Percentiles rank a stretch among this genome's conserved stretches.
These are phyloP conservation scores for Kluyveromyces wickerhamii DNA, from an alignment of 805 yeast species.

Conservation along the genomic window DNA sequence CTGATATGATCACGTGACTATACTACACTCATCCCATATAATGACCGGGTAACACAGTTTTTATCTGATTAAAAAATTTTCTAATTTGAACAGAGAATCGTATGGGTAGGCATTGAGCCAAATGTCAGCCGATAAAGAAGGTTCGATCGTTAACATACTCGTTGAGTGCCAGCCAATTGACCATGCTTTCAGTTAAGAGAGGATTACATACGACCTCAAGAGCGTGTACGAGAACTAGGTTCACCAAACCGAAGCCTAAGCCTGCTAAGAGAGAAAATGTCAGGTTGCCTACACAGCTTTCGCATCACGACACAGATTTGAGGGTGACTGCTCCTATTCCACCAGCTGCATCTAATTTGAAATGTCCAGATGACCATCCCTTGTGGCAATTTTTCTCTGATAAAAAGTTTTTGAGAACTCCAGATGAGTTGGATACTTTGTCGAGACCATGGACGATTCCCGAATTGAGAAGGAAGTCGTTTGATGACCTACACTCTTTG, in stretches of 20 bases:
- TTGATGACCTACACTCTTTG: constrained; percentile 82
- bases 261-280: constrained; percentile 18
- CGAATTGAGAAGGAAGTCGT: constrained; percentile 83
- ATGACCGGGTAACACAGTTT: too few relatives aligned
- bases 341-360: constrained; percentile 68
- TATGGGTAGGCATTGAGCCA: too few relatives aligned
- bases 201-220: constrained; percentile 32
- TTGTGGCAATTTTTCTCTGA: constrained; percentile 85
- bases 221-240: constrained; percentile 37
- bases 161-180: too few relatives aligned
- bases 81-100: too few relatives aligned
- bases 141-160: too few relatives aligned
- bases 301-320: constrained; percentile 29
- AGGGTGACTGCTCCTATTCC: constrained; percentile 73
- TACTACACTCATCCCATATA: too few relatives aligned
- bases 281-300: constrained; percentile 20
- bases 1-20: too few relatives aligned
- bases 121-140: too few relatives aligned
- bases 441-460: constrained; percentile 83
- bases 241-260: constrained; percentile 27
- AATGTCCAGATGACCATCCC: constrained; percentile 80
- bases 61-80: too few relatives aligned
- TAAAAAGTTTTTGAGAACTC: constrained; percentile 50
- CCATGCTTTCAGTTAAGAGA: constrained; percentile 13
- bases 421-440: constrained; percentile 42